Evolutionary conservation across 1,284 basidiomycete species (phyloP), one percentile per base, ranked within the genome.

Genomic region (Moniliophthora roreri): DNA sequence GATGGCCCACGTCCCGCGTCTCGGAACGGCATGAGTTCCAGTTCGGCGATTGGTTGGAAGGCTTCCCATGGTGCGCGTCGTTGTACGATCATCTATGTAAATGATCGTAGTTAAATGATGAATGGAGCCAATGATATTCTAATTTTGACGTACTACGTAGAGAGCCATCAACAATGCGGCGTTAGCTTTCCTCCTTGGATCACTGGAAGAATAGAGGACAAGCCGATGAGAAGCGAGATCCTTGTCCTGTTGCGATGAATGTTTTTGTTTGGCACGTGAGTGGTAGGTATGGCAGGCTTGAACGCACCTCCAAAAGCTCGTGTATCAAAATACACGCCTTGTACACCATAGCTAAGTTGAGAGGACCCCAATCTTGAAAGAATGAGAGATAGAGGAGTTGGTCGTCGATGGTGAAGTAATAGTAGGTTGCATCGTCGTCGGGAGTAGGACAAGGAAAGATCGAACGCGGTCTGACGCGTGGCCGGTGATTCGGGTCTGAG

Each of bases 1-100:
- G 93, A 91, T 4, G 87, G 83, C 0, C 95, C 95, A 53, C 93
- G 87, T 4, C 96, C 96, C 10, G 97, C 97, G 63, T 99, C 97
- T 56, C 97, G 82, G 69, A 98, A 99, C 4, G 95, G 92, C 81
- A 93, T 89, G 65, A 97, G 91, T 69, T 96, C 93, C 41, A 95
- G 67, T 64, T 93, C 87, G 36, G 93, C 91, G 50, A 97, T 87
- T 4, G 95, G 94, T 63, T 92, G 85, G 68, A 97, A 95, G 2
- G 94, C 94, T 69, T 97, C 93, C 84, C 93, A 96, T 21, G 96
- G 95, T n/a, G 89, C 81, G 54, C 88, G 86, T 58, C 93, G 83
- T 68, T 92, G 87, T 5, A 98, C 93, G 59, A 98, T 94, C 83
- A 98, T 89, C 94, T 97, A 65, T 26, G 39, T 38, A 47, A 42